Evolutionary conservation across 2,329 filamentous ascomycete species (phyloP).

Genomic region (Onygenales sp.): DNA sequence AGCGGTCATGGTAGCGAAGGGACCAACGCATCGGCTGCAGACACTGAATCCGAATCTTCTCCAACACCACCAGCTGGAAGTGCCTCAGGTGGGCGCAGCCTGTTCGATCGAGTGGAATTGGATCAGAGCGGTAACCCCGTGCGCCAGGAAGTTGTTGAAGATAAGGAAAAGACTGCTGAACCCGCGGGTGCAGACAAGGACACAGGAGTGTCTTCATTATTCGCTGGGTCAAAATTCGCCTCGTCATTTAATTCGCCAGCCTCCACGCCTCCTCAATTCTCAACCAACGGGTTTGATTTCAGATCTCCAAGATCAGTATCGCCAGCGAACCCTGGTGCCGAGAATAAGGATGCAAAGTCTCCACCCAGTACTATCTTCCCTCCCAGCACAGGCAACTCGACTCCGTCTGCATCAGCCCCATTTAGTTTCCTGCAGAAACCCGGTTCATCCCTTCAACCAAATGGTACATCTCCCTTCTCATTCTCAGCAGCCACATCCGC

Average conservation of each 20-base stretch:
- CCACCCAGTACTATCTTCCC: conserved; percentile 12
- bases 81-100: conserved; percentile 20
- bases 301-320: conserved; percentile 12
- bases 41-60: conserved; percentile 9
- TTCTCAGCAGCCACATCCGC: conserved; percentile 25
- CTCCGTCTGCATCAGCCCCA: conserved; percentile 9
- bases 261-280: conserved; percentile 16
- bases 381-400: neutral
- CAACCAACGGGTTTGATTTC: conserved; percentile 8
- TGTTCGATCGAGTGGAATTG: conserved; percentile 27
- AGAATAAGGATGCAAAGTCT: neutral
- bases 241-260: conserved; percentile 18
- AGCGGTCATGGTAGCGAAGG: conserved; percentile 18
- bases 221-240: conserved; percentile 17
- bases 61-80: conserved; percentile 8
- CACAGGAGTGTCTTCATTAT: conserved; percentile 13
- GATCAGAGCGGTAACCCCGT: conserved; percentile 18
- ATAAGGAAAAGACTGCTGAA: conserved; percentile 1
- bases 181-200: conserved; percentile 8
- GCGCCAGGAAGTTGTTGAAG: conserved; percentile 10
- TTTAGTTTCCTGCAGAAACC: conserved; percentile 13
- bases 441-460: conserved; percentile 8
- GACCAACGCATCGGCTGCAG: conserved; percentile 7
- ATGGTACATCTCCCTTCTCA: conserved; percentile 14
- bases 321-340: conserved; percentile 5